Percentiles rank a stretch among this genome's conserved stretches.
These are phyloP conservation scores for Leccinum fuscescens DNA, from an alignment of 1,284 basidiomycete genomes.

Conservation along the genomic window DNA sequence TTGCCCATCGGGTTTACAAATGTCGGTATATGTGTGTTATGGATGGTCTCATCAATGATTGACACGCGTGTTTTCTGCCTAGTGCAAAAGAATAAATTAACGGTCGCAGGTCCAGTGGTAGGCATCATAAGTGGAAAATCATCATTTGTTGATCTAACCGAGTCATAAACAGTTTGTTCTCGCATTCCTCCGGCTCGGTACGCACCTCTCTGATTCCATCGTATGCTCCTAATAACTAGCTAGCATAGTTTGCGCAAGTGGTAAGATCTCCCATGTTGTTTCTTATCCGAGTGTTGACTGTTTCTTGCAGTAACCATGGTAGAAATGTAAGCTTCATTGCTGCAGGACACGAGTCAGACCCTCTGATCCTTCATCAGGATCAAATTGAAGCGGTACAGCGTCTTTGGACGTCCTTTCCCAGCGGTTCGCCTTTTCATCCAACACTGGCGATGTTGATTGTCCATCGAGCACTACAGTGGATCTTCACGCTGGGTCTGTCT, in stretches of 20 bases:
- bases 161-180: conserved; percentile 10
- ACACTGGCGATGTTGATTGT: background rate
- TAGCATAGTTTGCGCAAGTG: conserved; percentile 22
- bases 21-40: conserved; percentile 10
- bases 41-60: background rate
- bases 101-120: conserved; percentile 23
- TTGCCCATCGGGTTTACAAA: conserved; percentile 26
- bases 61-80: background rate
- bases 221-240: background rate
- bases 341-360: background rate
- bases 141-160: conserved; percentile 1
- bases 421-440: conserved; percentile 4
- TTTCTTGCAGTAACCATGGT: conserved; percentile 15
- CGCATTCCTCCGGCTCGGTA: conserved; percentile 21
- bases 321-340: conserved; percentile 21
- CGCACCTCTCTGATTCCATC: background rate
- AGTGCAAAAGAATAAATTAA: conserved; percentile 21
- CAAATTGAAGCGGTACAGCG: conserved; percentile 10
- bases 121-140: background rate
- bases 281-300: background rate
- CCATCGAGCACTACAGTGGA: conserved; percentile 37
- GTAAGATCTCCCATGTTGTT: conserved; percentile 4
- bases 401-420: conserved; percentile 17
- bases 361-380: conserved; percentile 11
- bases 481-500: conserved; percentile 50